Percentiles rank a stretch among this genome's conserved stretches.
Conservation (phyloP, 2,329 filamentous ascomycete genomes). For the Akanthomyces dipterigenus region DNA sequence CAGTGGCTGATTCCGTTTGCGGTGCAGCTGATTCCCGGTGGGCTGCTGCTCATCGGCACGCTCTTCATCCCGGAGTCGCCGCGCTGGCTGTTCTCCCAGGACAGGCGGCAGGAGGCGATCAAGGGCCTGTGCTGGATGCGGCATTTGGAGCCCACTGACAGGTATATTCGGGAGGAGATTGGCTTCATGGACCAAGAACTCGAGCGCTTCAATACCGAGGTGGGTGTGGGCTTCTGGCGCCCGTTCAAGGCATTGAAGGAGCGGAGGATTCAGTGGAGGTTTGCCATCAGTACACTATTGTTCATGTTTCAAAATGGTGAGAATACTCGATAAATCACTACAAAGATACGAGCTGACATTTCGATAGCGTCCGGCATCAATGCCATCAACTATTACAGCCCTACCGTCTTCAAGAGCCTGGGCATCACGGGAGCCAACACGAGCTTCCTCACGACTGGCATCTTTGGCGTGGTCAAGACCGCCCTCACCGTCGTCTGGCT, state of each 20-base stretch:
- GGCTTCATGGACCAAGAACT: slow-evolving; percentile 63
- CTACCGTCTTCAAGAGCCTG: slow-evolving; percentile 37
- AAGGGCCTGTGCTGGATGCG: slow-evolving; percentile 58
- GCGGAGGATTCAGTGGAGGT: slow-evolving; percentile 58
- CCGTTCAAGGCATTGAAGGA: slow-evolving; percentile 55
- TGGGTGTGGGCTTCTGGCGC: slow-evolving; percentile 69
- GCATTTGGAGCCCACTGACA: slow-evolving; percentile 46
- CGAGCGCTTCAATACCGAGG: slow-evolving; percentile 53
- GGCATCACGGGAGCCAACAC: slow-evolving; percentile 39
- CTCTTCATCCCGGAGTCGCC: slow-evolving; percentile 59
- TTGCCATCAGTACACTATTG: slow-evolving; percentile 65
- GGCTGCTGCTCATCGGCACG: slow-evolving; percentile 53
- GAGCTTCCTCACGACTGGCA: slow-evolving; percentile 56
- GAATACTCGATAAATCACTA: neutral
- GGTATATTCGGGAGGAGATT: slow-evolving; percentile 69
- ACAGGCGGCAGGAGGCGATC: slow-evolving; percentile 51
- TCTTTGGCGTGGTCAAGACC: slow-evolving; percentile 73
- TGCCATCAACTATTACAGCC: slow-evolving; percentile 67
- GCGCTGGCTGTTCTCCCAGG: slow-evolving; percentile 61
- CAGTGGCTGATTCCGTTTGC: slow-evolving; percentile 62
- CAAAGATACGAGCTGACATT: neutral
- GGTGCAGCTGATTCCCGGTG: slow-evolving; percentile 61
- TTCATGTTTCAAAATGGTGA: slow-evolving; percentile 73
- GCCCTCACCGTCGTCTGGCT: slow-evolving; percentile 62
- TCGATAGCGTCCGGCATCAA: slow-evolving; percentile 55